phyloP scores from a whole-genome alignment of 2,329 filamentous ascomycete species.

The Hortaea werneckii region DNA sequence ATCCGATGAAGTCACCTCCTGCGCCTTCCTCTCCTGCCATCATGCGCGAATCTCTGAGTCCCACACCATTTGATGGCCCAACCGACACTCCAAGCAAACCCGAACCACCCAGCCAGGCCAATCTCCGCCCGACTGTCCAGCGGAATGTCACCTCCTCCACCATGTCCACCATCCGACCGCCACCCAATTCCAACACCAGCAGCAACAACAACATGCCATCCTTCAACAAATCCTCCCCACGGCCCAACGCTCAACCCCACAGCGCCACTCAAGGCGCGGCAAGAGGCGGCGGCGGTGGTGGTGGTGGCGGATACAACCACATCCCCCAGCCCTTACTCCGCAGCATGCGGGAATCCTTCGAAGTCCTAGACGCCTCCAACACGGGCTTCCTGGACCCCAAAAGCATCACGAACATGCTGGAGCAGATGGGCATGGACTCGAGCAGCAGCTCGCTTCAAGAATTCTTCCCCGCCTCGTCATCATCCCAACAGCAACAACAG shows the following conservation, averaged over 20 bases:
- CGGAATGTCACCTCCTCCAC: constrained; percentile 27
- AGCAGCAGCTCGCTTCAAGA: constrained; percentile 58
- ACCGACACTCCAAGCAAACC: constrained; percentile 16
- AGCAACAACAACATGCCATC: neutral
- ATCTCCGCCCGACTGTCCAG: constrained; percentile 27
- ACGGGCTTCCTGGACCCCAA: constrained; percentile 73
- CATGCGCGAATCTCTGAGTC: neutral
- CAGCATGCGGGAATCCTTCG: constrained; percentile 83
- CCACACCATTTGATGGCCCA: constrained; percentile 6
- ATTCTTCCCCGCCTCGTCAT: constrained; percentile 56
- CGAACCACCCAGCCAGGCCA: constrained; percentile 14
- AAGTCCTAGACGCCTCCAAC: constrained; percentile 82
- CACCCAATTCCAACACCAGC: neutral
- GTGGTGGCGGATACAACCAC: constrained; percentile 44
- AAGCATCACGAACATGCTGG: constrained; percentile 79
- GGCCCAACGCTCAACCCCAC: constrained; percentile 1
- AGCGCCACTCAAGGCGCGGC: no score
- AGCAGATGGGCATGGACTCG: constrained; percentile 71
- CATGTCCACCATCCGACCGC: constrained; percentile 16
- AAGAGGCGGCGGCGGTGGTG: neutral
- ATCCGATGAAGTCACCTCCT: neutral
- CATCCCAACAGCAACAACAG: constrained; percentile 48
- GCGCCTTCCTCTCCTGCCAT: neutral
- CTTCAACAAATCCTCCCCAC: neutral
- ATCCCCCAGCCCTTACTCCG: constrained; percentile 74